Percentiles rank a stretch among this genome's conserved stretches.
phyloP scores from a whole-genome alignment of 1,284 basidiomycete species.

The Naganishia cerealis region DNA sequence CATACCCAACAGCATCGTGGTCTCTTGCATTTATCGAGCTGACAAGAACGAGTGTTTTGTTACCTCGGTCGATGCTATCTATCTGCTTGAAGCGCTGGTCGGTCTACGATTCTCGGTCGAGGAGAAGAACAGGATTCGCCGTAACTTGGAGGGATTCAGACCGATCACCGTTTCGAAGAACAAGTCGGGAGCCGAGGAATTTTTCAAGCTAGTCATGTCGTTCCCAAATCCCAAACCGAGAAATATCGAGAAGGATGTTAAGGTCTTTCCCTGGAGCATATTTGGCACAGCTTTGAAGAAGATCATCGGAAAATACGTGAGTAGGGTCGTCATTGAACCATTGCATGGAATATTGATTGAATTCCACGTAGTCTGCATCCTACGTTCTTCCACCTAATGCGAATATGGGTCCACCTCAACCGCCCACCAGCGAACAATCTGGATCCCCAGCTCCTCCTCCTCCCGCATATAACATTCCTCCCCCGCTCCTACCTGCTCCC shows the following conservation, averaged over 20 bases:
- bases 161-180: conserved; percentile 88
- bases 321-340: conserved; percentile 47
- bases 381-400: conserved; percentile 34
- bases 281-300: conserved; percentile 81
- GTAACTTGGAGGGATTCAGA: conserved; percentile 87
- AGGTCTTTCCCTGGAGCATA: conserved; percentile 90
- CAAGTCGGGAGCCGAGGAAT: conserved; percentile 72
- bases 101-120: conserved; percentile 82
- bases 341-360: background rate
- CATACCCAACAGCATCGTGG: conserved; percentile 56
- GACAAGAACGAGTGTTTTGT: conserved; percentile 77
- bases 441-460: conserved; percentile 27
- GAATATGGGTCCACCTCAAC: conserved; percentile 35
- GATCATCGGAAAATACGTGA: conserved; percentile 90
- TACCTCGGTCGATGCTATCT: conserved; percentile 93
- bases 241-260: conserved; percentile 96
- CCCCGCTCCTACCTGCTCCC: conserved; percentile 32
- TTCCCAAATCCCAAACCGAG: conserved; percentile 90
- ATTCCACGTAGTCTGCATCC: conserved; percentile 30
- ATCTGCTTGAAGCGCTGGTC: conserved; percentile 82
- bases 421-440: conserved; percentile 12
- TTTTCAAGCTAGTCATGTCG: conserved; percentile 93
- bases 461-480: conserved; percentile 30
- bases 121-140: conserved; percentile 92
- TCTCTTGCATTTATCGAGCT: conserved; percentile 85